phyloP scores from a whole-genome alignment of 2,329 filamentous ascomycete genomes.

The Davidsoniella virescens region DNA sequence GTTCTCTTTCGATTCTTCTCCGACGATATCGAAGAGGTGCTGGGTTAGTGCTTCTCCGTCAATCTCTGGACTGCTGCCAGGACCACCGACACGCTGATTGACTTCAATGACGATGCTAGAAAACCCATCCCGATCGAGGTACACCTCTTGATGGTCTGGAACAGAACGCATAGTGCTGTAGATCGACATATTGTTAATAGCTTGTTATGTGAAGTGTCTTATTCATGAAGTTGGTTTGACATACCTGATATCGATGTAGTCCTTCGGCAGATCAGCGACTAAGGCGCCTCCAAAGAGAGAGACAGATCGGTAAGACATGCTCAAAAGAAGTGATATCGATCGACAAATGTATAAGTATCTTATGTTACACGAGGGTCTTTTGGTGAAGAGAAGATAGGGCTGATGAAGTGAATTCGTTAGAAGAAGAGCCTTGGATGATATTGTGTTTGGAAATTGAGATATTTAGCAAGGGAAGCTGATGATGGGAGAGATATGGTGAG shows the following conservation, averaged over 20 bases:
- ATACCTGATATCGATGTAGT: slow-evolving; percentile 60
- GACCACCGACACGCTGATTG: slow-evolving; percentile 55
- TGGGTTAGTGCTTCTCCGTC: slow-evolving; percentile 55
- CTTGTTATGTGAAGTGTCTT: background rate
- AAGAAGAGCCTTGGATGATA: too few species aligned
- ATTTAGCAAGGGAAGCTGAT: too few species aligned
- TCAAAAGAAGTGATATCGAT: slow-evolving; percentile 10
- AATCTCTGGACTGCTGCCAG: slow-evolving; percentile 37
- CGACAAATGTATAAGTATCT: too few species aligned
- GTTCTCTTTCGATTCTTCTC: slow-evolving; percentile 39
- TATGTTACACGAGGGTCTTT: too few species aligned
- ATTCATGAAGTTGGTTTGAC: slow-evolving; percentile 12
- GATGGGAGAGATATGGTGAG: too few species aligned
- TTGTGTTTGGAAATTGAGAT: too few species aligned
- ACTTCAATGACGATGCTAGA: slow-evolving; percentile 84
- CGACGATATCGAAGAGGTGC: slow-evolving; percentile 54
- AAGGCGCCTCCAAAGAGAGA: slow-evolving; percentile 60
- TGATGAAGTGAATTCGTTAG: too few species aligned
- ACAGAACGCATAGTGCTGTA: slow-evolving; percentile 55
- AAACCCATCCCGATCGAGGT: slow-evolving; percentile 67
- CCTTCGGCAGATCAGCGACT: slow-evolving; percentile 47
- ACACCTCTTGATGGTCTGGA: slow-evolving; percentile 83
- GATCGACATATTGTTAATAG: slow-evolving; percentile 8
- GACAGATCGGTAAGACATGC: slow-evolving; percentile 40
- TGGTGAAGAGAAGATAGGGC: too few species aligned